Base-by-base conservation (phyloP, 768 basidiomycete genomes). In the Bullera alba region DNA sequence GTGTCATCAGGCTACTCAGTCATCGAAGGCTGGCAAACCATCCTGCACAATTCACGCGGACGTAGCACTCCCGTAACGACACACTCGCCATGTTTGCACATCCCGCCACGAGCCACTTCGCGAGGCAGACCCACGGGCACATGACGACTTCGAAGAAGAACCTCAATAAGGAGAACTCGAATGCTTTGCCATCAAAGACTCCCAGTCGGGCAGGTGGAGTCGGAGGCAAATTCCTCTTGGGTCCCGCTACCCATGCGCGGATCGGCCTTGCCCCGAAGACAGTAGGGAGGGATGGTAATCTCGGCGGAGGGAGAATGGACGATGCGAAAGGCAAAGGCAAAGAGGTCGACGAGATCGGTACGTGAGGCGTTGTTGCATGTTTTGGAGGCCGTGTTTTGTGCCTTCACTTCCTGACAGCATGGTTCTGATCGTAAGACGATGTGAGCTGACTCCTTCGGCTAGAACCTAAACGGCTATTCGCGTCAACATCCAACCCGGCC, bases 401-500 rank as follows among this genome's bases (percentile, higher is more conserved):
- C 35, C 23, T 34, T 34, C 32, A 47, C 22, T 23, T 7, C 6
- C 35, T 39, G n/a, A n/a, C n/a, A n/a, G n/a, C n/a, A n/a, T n/a
- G n/a, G n/a, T 28, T 26, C 49, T 45, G 16, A n/a, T 25, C 25
- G 6, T n/a, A 26, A 10, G 5, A 27, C 6, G 29, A 19, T n/a
- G 16, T 14, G 6, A 54, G 47, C 46, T 55, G 46, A 45, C 42
- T 3, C n/a, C n/a, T n/a, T 16, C 19, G 4, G 17, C 5, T 48
- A 68, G 66, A 51, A 29, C 66, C 66, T 1, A 68, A 65, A 51
- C 49, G 66, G 16, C 46, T 68, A 3, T 68, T 68, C 48, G 49
- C 51, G 4, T 56, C 60, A 1, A 46, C 59, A 10, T 48, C 56
- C 12, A 56, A 56, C 37, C 29, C 56, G 2, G 25, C 38, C 10